Percentiles rank a stretch among this genome's conserved stretches.
Conservation (phyloP, 2,329 filamentous ascomycete species). For the Clonostachys byssicola region DNA sequence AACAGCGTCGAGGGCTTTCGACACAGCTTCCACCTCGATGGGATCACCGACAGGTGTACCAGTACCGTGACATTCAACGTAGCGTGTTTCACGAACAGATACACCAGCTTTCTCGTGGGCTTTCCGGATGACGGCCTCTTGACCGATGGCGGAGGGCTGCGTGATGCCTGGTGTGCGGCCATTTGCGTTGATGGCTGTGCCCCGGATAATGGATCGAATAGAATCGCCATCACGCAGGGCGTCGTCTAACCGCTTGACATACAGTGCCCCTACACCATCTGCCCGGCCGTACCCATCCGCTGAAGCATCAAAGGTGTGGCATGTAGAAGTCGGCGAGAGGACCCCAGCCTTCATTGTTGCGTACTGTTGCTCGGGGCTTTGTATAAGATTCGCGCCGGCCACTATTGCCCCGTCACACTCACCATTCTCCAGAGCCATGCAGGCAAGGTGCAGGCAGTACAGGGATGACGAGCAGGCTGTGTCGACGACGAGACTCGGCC, state of each 20-base stretch:
- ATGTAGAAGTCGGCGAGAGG: not conserved
- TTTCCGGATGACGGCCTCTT: too few relatives aligned
- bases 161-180: too few relatives aligned
- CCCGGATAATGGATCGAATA: too few relatives aligned
- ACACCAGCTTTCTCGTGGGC: too few relatives aligned
- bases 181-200: too few relatives aligned
- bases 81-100: too few relatives aligned
- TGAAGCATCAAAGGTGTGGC: not conserved
- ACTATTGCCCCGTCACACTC: conserved; percentile 24
- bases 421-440: conserved; percentile 18
- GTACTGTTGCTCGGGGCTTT: not conserved
- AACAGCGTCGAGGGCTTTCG: too few relatives aligned
- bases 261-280: not conserved
- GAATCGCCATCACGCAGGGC: too few relatives aligned
- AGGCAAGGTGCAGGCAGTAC: conserved; percentile 33
- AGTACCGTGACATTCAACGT: too few relatives aligned
- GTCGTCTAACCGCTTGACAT: not conserved
- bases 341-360: not conserved
- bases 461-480: conserved; percentile 40
- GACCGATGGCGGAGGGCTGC: too few relatives aligned
- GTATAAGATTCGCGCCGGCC: conserved; percentile 17
- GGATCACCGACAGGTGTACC: too few relatives aligned
- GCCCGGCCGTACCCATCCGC: not conserved
- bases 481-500: conserved; percentile 31
- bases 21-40: too few relatives aligned